These are phyloP conservation scores for Rhizopogon parksii DNA, from an alignment of 1,284 basidiomycete genomes.

Conservation along the genomic window DNA sequence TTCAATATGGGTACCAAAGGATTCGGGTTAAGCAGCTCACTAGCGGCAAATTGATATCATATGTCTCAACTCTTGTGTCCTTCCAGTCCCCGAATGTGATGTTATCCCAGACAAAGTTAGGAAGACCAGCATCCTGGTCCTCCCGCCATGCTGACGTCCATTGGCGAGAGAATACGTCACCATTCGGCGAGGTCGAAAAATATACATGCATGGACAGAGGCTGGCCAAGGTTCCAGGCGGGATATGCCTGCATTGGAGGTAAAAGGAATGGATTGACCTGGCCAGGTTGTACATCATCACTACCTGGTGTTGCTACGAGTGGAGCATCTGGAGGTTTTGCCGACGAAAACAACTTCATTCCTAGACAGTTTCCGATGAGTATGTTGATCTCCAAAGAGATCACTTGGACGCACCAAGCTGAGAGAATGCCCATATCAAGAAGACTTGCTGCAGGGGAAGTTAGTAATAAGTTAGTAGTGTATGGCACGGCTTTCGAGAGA, in stretches of 20 bases:
- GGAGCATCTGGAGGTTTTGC: conserved; percentile 23
- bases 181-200: conserved; percentile 58
- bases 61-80: conserved; percentile 58
- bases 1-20: conserved; percentile 2
- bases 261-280: conserved; percentile 36
- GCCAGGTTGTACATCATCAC: conserved; percentile 22
- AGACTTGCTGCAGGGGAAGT: conserved; percentile 46
- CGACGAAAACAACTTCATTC: conserved; percentile 38
- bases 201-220: conserved; percentile 69
- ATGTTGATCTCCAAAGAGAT: neutral
- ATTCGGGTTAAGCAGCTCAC: conserved; percentile 34
- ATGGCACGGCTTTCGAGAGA: neutral
- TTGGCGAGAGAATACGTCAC: conserved; percentile 51
- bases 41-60: conserved; percentile 67
- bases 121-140: conserved; percentile 46
- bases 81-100: conserved; percentile 80
- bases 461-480: conserved; percentile 7
- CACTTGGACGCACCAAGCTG: conserved; percentile 47
- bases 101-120: conserved; percentile 73
- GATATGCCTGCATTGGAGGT: conserved; percentile 45
- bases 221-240: conserved; percentile 55
- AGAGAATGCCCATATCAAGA: conserved; percentile 54
- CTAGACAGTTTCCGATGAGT: conserved; percentile 23
- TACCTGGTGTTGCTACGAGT: conserved; percentile 15
- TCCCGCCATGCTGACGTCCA: conserved; percentile 42